Base-by-base conservation (phyloP, 2,329 filamentous ascomycete species). In the Lachnellula arida region DNA sequence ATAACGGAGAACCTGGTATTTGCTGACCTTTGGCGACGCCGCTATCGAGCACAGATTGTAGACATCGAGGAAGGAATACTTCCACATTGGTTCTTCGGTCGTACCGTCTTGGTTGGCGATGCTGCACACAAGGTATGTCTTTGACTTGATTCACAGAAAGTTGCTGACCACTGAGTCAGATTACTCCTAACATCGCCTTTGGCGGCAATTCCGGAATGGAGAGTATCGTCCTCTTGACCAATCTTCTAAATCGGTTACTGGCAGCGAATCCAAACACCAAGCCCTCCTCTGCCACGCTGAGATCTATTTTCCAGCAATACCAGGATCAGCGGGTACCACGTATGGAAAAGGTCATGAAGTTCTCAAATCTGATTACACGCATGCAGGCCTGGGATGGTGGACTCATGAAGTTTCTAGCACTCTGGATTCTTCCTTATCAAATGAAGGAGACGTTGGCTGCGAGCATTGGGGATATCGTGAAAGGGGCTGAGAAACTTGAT, bases 41-140 rank as follows among this genome's bases (percentile, higher is more conserved):
- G 28, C 14, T 19, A 32, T 11, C 40, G 48, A n/a, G 15, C n/a
- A 8, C 12, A 39, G 12, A 17, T 52, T n/a, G 34, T 56, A 14
- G 42, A 47, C n/a, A n/a, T 52, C 17, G 54, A 56, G 28, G 54
- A 56, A 25, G 48, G 48, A 2, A 15, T 51, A 7, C 35, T 50
- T 17, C 34, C 48, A 1, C 25, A 52, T 25, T 47, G 40, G 54
- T 42, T 46, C 23, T 46, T 28, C 17, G 54, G 47, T 4, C 22
- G 54, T 7, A 46, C 52, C 9, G 54, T 52, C 2, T 32, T 56
- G 15, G 48, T 25, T 9, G 54, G 54, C 25, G 54, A 56, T 47
- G 48, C 54, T 11, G 54, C 25, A 28, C 54, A 56, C 37, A 56
- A 56, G 25, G 47, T 49, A 12, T 15, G 34, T n/a, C n/a, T n/a